Conservation (phyloP, 148 eudicot genomes). For the Nepenthes mirabilis region DNA sequence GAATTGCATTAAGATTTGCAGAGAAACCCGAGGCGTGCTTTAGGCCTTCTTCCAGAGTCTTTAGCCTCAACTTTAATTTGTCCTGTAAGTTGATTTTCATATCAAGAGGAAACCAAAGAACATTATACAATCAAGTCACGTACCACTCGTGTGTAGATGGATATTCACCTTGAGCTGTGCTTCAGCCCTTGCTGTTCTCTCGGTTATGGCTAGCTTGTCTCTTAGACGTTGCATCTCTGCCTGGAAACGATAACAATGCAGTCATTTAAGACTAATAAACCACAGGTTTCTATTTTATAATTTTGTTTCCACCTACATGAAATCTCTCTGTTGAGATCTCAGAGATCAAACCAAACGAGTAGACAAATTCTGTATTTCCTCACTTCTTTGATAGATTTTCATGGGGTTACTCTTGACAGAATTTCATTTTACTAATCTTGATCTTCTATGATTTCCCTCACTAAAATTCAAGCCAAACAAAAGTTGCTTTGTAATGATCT, state of each 20-base stretch:
- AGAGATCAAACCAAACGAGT: too few species aligned
- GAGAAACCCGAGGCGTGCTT: constrained; percentile 27
- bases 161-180: constrained; percentile 66
- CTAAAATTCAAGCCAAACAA: too few species aligned
- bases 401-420: too few species aligned
- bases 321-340: background rate
- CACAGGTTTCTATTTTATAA: background rate
- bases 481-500: background rate
- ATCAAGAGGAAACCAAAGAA: background rate
- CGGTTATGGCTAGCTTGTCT: constrained; percentile 63
- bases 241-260: constrained; percentile 15
- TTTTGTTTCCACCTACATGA: background rate
- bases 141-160: background rate
- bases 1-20: constrained; percentile 12
- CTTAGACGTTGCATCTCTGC: constrained; percentile 78
- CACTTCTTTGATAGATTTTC: too few species aligned
- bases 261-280: background rate
- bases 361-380: too few species aligned
- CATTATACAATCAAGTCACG: background rate
- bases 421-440: too few species aligned
- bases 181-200: constrained; percentile 84
- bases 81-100: constrained; percentile 36
- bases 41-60: constrained; percentile 69
- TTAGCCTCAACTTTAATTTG: constrained; percentile 69
- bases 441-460: too few species aligned